phyloP scores from a whole-genome alignment of 495 filamentous ascomycete species.

The Penicillium roqueforti region DNA sequence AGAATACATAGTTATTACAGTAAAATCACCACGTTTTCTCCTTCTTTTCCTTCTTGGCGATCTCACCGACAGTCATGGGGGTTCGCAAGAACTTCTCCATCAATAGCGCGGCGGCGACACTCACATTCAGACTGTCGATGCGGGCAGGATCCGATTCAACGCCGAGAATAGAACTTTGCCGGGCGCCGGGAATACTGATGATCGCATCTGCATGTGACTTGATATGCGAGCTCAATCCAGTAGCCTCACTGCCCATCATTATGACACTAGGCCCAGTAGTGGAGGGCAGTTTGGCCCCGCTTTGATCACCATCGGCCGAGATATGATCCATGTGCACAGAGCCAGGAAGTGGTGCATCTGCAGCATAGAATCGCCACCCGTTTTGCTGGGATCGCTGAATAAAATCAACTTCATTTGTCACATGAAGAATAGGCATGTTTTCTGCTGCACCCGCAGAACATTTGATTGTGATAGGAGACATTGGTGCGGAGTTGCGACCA shows the following conservation, averaged over 20 bases:
- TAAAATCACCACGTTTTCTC: slow-evolving; percentile 19
- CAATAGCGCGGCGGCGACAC: slow-evolving; percentile 74
- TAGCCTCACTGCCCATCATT: slow-evolving; percentile 78
- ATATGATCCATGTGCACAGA: slow-evolving; percentile 23
- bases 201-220: slow-evolving; percentile 58
- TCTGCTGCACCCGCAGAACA: slow-evolving; percentile 84
- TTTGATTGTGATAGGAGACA: slow-evolving; percentile 76
- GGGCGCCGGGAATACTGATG: slow-evolving; percentile 50
- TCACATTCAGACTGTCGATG: slow-evolving; percentile 81
- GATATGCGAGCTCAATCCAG: slow-evolving; percentile 61
- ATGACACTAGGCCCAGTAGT: slow-evolving; percentile 63
- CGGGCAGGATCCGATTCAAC: slow-evolving; percentile 39
- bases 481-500: slow-evolving; percentile 59
- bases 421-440: slow-evolving; percentile 62
- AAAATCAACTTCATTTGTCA: slow-evolving; percentile 62
- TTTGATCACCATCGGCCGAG: slow-evolving; percentile 4
- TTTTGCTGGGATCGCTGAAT: slow-evolving; percentile 58
- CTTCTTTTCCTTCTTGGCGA: slow-evolving; percentile 17
- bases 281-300: slow-evolving; percentile 39
- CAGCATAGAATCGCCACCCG: slow-evolving; percentile 84
- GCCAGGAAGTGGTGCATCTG: slow-evolving; percentile 53
- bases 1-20: slow-evolving; percentile 13
- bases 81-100: slow-evolving; percentile 58
- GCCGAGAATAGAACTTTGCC: slow-evolving; percentile 29
- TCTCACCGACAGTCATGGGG: slow-evolving; percentile 33